Percentiles rank a stretch among this genome's conserved stretches.
Conservation (phyloP, 441 rosid genomes). For the Pelargonium australe region DNA sequence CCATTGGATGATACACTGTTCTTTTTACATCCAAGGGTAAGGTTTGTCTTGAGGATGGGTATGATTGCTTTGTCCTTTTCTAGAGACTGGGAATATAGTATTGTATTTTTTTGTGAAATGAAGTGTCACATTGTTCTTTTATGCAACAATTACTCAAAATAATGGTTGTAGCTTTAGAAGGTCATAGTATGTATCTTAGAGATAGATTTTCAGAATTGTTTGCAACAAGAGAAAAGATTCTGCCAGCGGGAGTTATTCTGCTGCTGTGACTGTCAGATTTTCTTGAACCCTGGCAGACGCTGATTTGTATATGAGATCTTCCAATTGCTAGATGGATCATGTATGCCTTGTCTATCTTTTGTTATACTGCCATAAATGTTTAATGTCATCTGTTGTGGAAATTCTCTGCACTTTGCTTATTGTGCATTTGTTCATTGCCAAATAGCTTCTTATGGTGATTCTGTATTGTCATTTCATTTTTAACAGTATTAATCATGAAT, state of each 20-base stretch:
- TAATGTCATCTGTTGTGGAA: not conserved
- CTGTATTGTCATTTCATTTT: slow-evolving; percentile 11
- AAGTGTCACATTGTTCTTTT: not conserved
- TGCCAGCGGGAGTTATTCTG: not conserved
- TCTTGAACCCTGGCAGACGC: not conserved
- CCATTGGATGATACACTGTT: not conserved
- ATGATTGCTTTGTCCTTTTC: not conserved
- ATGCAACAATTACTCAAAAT: not conserved
- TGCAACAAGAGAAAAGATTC: not conserved
- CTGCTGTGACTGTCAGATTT: not conserved
- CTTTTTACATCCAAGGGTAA: not conserved
- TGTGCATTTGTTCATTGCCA: not conserved
- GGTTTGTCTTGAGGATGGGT: not conserved
- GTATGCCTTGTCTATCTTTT: not conserved
- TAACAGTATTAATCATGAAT: slow-evolving; percentile 78
- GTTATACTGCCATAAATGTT: not conserved
- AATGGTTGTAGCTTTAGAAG: not conserved
- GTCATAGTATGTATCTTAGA: not conserved
- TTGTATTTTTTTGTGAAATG: not conserved
- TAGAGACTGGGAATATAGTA: too few relatives aligned
- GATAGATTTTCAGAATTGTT: not conserved
- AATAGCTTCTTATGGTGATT: slow-evolving; percentile 15
- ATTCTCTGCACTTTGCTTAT: not conserved
- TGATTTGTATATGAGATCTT: not conserved
- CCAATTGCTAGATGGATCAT: not conserved